A percentile compares a stretch with the other conserved stretches of the same genome.
These are phyloP conservation scores for Casaregolazyma lundiana DNA, from an alignment of 1,139 yeast genomes.

Conservation along the genomic window DNA sequence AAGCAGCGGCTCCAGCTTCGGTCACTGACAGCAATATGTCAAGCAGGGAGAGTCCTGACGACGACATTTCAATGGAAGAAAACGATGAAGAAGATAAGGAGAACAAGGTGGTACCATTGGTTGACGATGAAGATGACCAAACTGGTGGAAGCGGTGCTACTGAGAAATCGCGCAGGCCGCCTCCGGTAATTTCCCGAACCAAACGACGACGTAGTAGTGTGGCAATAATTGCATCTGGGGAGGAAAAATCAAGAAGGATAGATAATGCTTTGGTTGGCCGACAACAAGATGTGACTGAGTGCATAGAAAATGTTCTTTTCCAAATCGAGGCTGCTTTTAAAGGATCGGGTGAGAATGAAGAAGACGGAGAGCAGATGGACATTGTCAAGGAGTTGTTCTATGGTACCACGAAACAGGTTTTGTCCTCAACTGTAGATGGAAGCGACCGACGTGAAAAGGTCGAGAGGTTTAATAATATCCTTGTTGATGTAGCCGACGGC, in stretches of 20 bases:
- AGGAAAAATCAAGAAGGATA: constrained; percentile 21
- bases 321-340: constrained; percentile 87
- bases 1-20: background rate
- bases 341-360: constrained; percentile 53
- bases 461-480: constrained; percentile 74
- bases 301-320: constrained; percentile 90
- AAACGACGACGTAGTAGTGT: constrained; percentile 9
- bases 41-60: background rate
- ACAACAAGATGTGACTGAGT: constrained; percentile 96
- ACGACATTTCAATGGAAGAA: constrained; percentile 9
- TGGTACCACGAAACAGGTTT: constrained; percentile 61
- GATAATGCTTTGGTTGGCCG: constrained; percentile 52
- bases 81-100: constrained; percentile 16
- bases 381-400: constrained; percentile 72
- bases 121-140: background rate
- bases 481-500: constrained; percentile 82
- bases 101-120: constrained; percentile 2
- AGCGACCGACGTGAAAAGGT: constrained; percentile 50
- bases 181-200: constrained; percentile 6
- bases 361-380: constrained; percentile 78
- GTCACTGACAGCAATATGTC: background rate
- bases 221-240: constrained; percentile 12
- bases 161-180: constrained; percentile 1
- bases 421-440: constrained; percentile 37
- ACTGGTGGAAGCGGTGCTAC: background rate